These are phyloP conservation scores for Karstenula rhodostoma DNA, from an alignment of 2,329 filamentous ascomycete genomes.

Conservation along the genomic window DNA sequence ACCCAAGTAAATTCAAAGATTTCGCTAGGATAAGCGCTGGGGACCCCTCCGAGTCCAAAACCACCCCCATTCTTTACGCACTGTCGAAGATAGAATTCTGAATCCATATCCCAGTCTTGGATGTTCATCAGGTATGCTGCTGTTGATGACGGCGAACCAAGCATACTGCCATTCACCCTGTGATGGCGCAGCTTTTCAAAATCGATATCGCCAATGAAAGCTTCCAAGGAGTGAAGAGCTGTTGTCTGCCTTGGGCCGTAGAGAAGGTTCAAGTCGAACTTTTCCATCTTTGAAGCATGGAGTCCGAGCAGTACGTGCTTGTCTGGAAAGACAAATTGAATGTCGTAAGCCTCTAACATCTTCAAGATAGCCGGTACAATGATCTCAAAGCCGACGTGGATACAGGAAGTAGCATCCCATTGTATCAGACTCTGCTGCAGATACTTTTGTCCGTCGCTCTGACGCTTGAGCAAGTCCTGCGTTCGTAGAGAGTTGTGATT, in stretches of 20 bases:
- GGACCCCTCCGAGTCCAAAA: conserved; percentile 28
- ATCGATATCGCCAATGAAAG: conserved; percentile 48
- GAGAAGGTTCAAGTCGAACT: conserved; percentile 7
- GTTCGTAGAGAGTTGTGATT: neutral
- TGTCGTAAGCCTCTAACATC: conserved; percentile 12
- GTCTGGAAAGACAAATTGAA: conserved; percentile 14
- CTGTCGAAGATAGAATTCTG: conserved; percentile 40
- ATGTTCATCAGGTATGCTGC: conserved; percentile 49
- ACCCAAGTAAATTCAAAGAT: conserved; percentile 45
- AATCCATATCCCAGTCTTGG: conserved; percentile 43
- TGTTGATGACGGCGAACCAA: conserved; percentile 53
- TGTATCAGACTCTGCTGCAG: no score
- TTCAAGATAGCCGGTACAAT: conserved; percentile 20
- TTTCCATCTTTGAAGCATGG: conserved; percentile 12
- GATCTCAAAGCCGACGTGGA: conserved; percentile 27
- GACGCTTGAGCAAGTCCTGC: neutral
- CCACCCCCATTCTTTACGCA: conserved; percentile 3
- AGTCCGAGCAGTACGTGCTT: conserved; percentile 2
- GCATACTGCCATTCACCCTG: conserved; percentile 43
- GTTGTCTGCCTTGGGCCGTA: conserved; percentile 30
- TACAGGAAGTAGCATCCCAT: no score
- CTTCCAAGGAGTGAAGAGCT: conserved; percentile 50
- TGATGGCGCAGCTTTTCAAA: conserved; percentile 50
- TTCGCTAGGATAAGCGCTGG: conserved; percentile 39
- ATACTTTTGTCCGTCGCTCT: neutral